Evolutionary conservation across 257 asterid species (phyloP).

Genomic region (Jaltomata sinuosa): DNA sequence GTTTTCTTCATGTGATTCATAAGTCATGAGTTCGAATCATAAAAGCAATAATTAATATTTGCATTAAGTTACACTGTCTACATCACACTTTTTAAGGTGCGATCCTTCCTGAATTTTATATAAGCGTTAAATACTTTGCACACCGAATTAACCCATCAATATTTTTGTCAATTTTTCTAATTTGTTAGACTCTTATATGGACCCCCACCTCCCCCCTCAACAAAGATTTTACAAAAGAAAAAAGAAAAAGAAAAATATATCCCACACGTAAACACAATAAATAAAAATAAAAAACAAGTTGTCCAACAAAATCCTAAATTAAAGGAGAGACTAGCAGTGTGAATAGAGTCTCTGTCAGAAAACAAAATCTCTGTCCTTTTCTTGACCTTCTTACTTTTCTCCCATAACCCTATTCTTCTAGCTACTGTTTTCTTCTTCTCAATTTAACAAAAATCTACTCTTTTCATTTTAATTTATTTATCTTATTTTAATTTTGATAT

Average conservation of each 20-base stretch:
- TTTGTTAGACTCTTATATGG: background rate
- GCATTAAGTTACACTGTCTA: too few species aligned
- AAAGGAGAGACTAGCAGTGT: conserved; percentile 5
- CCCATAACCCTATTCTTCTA: background rate
- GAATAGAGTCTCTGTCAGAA: background rate
- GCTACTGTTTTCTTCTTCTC: background rate
- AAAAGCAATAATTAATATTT: too few species aligned
- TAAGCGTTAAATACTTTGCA: too few species aligned
- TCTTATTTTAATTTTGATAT: too few species aligned
- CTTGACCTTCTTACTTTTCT: background rate
- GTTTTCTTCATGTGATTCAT: too few species aligned
- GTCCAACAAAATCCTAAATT: conserved; percentile 13
- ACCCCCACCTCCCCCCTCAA: background rate
- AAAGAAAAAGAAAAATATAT: background rate
- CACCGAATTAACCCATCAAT: too few species aligned
- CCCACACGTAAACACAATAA: background rate
- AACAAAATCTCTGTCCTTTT: conserved; percentile 19
- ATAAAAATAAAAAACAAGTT: background rate
- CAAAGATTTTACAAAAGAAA: background rate
- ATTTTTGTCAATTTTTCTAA: background rate
- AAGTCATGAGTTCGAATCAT: too few species aligned
- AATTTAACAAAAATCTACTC: too few species aligned
- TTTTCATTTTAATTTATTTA: too few species aligned
- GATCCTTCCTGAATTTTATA: too few species aligned
- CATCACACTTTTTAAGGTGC: too few species aligned